Base-by-base conservation (phyloP, 148 eudicot genomes). In the Rhododendron henanense region DNA sequence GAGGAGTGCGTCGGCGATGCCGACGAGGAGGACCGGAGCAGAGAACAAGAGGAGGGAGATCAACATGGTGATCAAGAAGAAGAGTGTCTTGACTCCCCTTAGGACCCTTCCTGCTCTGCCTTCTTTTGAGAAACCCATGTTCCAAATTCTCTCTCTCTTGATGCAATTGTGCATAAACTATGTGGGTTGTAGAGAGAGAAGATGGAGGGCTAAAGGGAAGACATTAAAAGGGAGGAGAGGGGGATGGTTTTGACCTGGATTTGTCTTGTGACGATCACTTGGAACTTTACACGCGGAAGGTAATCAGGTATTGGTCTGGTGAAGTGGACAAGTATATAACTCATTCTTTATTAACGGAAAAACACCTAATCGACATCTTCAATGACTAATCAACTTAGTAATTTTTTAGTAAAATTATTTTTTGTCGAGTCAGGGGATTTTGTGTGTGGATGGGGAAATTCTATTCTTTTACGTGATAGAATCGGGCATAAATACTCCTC, bases 1-100 rank as follows among this genome's bases (percentile, higher is more conserved):
- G 47, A 93, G 86, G 28, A 93, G 81, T 33, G 92, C 85, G 50
- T 93, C 94, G 71, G 94, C 92, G 31, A 90, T 0, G 37, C 37
- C 51, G 39, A 78, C 89, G 1, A 93, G 87, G 6, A 93, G 89
- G 79, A 93, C 85, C 10, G 94, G 94, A 18, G 93, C 91, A 7
- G 91, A 91, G 86, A 93, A 90, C 10, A 93, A 25, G 39, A 93
- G 90, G 25, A 93, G 85, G 8, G 94, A 93, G n/a, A 93, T 79
- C 0, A 91, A 55, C 92, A 93, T 91, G n/a, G 94, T 77, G 88
- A 91, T 78, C n/a, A 93, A 48, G 88, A 93, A 88, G 61, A 93
- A 93, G 45, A 93, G 21, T 6, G 93, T 89, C 86, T 90, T 91
- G 19, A 93, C 78, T 76, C 88, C 89, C 84, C 94, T 87, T 11